These are phyloP conservation scores for Galerina marginata DNA, from an alignment of 768 basidiomycete species.

Conservation along the genomic window DNA sequence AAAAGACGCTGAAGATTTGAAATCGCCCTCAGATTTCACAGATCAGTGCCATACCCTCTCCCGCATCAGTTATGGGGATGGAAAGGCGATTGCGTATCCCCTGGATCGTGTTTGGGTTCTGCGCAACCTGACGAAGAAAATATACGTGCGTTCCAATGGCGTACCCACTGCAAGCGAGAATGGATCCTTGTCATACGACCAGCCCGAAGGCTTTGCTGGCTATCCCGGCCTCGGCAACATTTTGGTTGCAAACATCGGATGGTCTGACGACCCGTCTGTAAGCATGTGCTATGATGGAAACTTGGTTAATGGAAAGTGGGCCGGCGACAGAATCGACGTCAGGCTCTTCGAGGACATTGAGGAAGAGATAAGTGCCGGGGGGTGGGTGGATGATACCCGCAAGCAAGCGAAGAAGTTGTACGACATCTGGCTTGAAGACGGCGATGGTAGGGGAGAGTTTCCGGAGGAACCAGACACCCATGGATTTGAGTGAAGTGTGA, in stretches of 20 bases:
- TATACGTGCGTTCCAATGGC: constrained; percentile 7
- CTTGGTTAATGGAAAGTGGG: not conserved
- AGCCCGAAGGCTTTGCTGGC: not conserved
- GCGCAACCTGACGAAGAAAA: constrained; percentile 8
- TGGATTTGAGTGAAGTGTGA: too few relatives aligned
- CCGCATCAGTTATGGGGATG: not conserved
- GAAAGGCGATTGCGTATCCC: not conserved
- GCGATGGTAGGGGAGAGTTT: not conserved
- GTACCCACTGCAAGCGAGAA: not conserved
- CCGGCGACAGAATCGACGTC: constrained; percentile 6
- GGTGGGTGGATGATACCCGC: not conserved
- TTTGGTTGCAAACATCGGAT: not conserved
- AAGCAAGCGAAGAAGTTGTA: not conserved
- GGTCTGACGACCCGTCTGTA: constrained; percentile 4
- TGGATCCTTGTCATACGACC: not conserved
- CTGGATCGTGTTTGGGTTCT: constrained; percentile 6
- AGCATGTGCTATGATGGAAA: not conserved
- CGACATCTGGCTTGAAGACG: not conserved
- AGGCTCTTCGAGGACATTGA: constrained; percentile 4
- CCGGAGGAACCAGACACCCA: not conserved
- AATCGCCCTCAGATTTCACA: not conserved
- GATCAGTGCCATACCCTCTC: not conserved
- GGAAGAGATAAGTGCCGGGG: not conserved
- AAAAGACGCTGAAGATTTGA: too few relatives aligned
- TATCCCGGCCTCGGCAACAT: not conserved